A percentile compares a stretch with the other conserved stretches of the same genome.
Evolutionary conservation across 139 green algal genomes (phyloP).

Genomic region (Trebouxia sp.): DNA sequence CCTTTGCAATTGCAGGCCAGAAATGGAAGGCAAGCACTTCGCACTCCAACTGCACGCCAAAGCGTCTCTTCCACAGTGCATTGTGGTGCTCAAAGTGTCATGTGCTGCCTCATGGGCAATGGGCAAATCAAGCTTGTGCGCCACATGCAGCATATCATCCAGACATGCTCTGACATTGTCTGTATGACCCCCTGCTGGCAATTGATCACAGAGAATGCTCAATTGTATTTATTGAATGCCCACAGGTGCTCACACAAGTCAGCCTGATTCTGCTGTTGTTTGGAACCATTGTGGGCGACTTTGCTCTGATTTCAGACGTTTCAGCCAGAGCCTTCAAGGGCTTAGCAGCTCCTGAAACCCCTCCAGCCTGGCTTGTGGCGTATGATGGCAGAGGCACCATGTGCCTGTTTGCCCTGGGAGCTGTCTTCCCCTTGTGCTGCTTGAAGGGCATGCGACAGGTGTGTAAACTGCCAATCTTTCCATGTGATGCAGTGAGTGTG

Average conservation of each 20-base stretch:
- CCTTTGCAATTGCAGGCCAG: constrained; percentile 56
- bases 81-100: too few species aligned
- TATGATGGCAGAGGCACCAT: constrained; percentile 60
- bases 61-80: too few species aligned
- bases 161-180: neutral
- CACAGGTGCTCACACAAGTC: constrained; percentile 66
- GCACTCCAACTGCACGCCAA: neutral
- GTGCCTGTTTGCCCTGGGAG: constrained; percentile 44
- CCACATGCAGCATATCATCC: too few species aligned
- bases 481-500: too few species aligned
- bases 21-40: constrained; percentile 46
- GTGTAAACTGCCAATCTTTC: too few species aligned
- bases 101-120: too few species aligned
- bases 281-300: constrained; percentile 75
- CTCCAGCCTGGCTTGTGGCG: constrained; percentile 39
- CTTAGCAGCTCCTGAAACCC: neutral
- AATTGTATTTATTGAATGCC: neutral
- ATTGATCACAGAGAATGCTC: too few species aligned
- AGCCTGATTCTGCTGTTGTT: constrained; percentile 77
- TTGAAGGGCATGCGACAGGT: constrained; percentile 70
- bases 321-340: constrained; percentile 8
- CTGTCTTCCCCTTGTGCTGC: constrained; percentile 74
- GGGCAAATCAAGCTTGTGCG: too few species aligned
- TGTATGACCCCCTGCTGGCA: too few species aligned
- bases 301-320: constrained; percentile 64